These are phyloP conservation scores for Eleusine indica DNA, from an alignment of 176 grass and related monocot genomes.

Conservation along the genomic window DNA sequence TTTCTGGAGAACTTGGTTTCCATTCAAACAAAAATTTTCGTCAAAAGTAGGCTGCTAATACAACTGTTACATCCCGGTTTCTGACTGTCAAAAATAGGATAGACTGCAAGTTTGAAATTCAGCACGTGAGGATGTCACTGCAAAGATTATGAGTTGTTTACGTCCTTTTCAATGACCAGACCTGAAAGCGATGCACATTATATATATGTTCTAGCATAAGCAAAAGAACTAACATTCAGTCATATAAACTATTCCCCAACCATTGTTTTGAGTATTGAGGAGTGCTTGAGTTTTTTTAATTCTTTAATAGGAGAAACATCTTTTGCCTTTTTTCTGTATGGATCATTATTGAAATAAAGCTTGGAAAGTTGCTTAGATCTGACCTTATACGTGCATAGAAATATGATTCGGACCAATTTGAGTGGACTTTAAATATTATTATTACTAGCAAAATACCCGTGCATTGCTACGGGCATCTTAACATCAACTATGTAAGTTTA, in stretches of 20 bases:
- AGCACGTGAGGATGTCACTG: not conserved
- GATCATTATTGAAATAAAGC: not conserved
- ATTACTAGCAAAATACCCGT: not conserved
- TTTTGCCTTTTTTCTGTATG: not conserved
- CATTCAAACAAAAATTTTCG: not conserved
- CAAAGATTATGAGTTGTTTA: conserved; percentile 3
- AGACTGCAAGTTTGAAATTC: too few species aligned
- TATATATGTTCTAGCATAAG: not conserved
- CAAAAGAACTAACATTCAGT: not conserved
- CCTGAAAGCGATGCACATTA: not conserved
- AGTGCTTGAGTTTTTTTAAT: too few species aligned
- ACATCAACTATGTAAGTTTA: too few species aligned
- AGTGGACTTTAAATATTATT: not conserved
- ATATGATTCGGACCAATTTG: not conserved
- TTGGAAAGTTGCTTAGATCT: not conserved
- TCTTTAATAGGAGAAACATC: not conserved
- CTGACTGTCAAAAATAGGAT: not conserved
- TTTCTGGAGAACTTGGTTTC: not conserved
- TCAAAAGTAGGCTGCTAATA: not conserved
- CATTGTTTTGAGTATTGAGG: too few species aligned
- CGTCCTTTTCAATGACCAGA: not conserved
- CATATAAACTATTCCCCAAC: not conserved
- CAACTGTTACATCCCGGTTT: not conserved
- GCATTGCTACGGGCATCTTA: too few species aligned
- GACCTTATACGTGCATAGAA: not conserved